These are phyloP conservation scores for Taphrina populina DNA, from an alignment of 1,139 yeast genomes.

Conservation along the genomic window DNA sequence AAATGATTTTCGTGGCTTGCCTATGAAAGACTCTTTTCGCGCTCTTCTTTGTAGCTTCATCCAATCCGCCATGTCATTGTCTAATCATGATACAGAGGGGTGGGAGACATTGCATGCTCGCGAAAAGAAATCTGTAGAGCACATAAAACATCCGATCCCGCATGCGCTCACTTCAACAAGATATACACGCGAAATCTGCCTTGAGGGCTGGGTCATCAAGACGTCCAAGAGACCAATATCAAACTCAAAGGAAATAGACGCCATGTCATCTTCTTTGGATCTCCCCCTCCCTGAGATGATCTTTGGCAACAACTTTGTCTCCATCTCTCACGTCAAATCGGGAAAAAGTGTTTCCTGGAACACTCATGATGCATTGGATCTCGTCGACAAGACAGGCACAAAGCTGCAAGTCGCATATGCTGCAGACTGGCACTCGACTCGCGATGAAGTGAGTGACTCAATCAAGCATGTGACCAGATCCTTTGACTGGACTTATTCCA, in stretches of 20 bases:
- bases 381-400: slow-evolving; percentile 57
- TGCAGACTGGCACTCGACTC: slow-evolving; percentile 51
- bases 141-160: slow-evolving; percentile 20
- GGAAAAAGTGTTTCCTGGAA: slow-evolving; percentile 62
- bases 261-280: slow-evolving; percentile 59
- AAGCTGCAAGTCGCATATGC: slow-evolving; percentile 76
- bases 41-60: no score
- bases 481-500: slow-evolving; percentile 94
- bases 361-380: slow-evolving; percentile 74
- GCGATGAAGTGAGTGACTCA: slow-evolving; percentile 45
- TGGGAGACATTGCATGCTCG: no score
- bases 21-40: no score
- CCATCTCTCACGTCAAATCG: slow-evolving; percentile 48
- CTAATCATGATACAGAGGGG: no score
- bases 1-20: no score
- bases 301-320: slow-evolving; percentile 81
- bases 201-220: slow-evolving; percentile 62
- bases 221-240: slow-evolving; percentile 76
- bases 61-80: no score
- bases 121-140: neutral
- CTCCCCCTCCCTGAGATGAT: slow-evolving; percentile 97
- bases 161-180: slow-evolving; percentile 28
- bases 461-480: slow-evolving; percentile 66
- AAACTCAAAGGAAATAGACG: slow-evolving; percentile 70
- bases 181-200: slow-evolving; percentile 6